A percentile compares a stretch with the other conserved stretches of the same genome.
phyloP scores from a whole-genome alignment of 257 asterid species.

The Prunella vulgaris region DNA sequence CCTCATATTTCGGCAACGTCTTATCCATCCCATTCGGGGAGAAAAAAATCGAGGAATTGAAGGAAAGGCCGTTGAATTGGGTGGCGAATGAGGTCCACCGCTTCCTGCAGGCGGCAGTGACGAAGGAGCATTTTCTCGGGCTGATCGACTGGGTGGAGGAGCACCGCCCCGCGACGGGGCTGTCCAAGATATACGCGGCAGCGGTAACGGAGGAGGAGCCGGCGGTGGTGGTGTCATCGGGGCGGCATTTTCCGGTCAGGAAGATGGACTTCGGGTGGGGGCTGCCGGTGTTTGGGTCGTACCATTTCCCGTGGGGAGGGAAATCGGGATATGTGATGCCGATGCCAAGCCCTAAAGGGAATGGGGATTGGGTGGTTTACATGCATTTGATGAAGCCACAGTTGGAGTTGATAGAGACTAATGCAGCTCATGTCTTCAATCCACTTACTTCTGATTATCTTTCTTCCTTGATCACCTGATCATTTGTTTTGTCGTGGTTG shows the following conservation, averaged over 20 bases:
- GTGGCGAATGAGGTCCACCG: constrained; percentile 44
- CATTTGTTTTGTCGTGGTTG: too few relatives aligned
- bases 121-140: constrained; percentile 65
- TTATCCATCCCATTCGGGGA: constrained; percentile 62
- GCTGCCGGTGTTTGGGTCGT: constrained; percentile 46
- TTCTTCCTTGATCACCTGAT: too few relatives aligned
- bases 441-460: constrained; percentile 42
- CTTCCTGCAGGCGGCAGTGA: constrained; percentile 29
- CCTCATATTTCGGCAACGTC: constrained; percentile 56
- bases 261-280: constrained; percentile 72
- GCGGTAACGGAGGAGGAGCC: constrained; percentile 40
- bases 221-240: constrained; percentile 61
- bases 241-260: constrained; percentile 40
- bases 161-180: constrained; percentile 46
- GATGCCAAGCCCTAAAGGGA: constrained; percentile 52
- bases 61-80: constrained; percentile 33
- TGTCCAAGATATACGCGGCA: constrained; percentile 41
- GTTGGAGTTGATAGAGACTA: constrained; percentile 42
- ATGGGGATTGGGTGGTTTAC: constrained; percentile 79
- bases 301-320: constrained; percentile 70
- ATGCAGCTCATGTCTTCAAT: constrained; percentile 38
- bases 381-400: constrained; percentile 51
- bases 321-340: constrained; percentile 73
- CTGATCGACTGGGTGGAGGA: constrained; percentile 71
- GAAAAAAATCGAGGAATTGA: constrained; percentile 32